phyloP scores from a whole-genome alignment of 1,139 yeast species.

The Sugiyamaella novakii region DNA sequence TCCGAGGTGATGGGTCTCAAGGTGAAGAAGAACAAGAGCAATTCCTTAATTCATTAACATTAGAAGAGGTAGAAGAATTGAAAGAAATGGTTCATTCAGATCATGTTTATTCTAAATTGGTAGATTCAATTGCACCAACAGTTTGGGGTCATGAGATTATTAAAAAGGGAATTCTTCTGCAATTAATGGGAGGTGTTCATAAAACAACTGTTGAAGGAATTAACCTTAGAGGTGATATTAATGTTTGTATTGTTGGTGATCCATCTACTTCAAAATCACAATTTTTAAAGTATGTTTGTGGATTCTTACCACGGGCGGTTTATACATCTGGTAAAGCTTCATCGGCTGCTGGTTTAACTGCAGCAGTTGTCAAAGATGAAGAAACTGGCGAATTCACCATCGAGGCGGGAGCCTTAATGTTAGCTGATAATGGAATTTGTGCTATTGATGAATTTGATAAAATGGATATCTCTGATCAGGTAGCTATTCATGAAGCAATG shows the following conservation, averaged over 20 bases:
- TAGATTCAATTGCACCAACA: slow-evolving; percentile 92
- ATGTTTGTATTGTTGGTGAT: slow-evolving; percentile 96
- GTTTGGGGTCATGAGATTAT: slow-evolving; percentile 95
- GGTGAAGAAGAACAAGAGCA: slow-evolving; percentile 66
- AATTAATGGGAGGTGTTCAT: slow-evolving; percentile 94
- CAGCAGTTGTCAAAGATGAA: slow-evolving; percentile 96
- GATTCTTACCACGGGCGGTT: slow-evolving; percentile 90
- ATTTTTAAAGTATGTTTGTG: slow-evolving; percentile 88
- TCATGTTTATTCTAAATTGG: slow-evolving; percentile 81
- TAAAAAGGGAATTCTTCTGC: slow-evolving; percentile 87
- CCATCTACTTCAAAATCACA: slow-evolving; percentile 98
- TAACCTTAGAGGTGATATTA: slow-evolving; percentile 94
- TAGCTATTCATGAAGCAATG: slow-evolving; percentile 99
- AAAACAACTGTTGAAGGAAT: slow-evolving; percentile 93
- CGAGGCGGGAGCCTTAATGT: slow-evolving; percentile 98
- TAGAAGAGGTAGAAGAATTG: slow-evolving; percentile 80
- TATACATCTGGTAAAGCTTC: slow-evolving; percentile 99
- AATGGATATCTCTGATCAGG: slow-evolving; percentile 95
- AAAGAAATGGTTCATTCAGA: slow-evolving; percentile 91
- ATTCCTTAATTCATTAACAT: slow-evolving; percentile 76
- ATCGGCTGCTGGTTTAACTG: slow-evolving; percentile 98
- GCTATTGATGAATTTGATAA: slow-evolving; percentile 98
- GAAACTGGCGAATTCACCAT: slow-evolving; percentile 97
- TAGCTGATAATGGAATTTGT: slow-evolving; percentile 98
- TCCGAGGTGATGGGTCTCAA: slow-evolving; percentile 46